Percentiles rank a stretch among this genome's conserved stretches.
Conservation (phyloP, 371 early-diverging fungal genomes). For the Funneliformis caledonium region DNA sequence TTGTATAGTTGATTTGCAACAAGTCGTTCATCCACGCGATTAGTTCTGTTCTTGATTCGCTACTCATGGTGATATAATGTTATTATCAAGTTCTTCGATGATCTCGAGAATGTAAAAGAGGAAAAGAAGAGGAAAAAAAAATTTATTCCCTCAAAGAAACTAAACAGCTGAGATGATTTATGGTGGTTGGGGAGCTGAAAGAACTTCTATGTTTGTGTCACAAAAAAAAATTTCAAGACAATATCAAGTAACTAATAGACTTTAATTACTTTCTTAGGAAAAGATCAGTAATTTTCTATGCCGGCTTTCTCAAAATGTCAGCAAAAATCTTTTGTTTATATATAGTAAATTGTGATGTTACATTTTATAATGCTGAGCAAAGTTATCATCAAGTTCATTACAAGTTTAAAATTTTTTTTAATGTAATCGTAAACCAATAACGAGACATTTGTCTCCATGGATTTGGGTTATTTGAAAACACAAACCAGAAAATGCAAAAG, state of each 20-base stretch:
- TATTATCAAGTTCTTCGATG: not conserved
- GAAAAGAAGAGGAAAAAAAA: not conserved
- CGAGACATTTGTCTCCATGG: too few species aligned
- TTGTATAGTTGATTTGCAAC: constrained; percentile 83
- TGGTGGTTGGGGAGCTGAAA: not conserved
- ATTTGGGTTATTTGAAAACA: too few species aligned
- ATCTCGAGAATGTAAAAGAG: not conserved
- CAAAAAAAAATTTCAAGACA: not conserved
- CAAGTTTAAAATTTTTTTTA: too few species aligned
- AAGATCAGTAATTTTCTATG: too few species aligned
- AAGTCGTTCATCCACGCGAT: constrained; percentile 93
- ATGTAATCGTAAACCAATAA: too few species aligned
- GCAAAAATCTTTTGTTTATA: too few species aligned
- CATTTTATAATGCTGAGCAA: too few species aligned
- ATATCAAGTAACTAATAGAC: not conserved
- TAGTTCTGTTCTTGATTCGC: constrained; percentile 85
- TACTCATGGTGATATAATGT: constrained; percentile 58
- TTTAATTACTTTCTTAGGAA: not conserved
- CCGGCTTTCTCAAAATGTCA: not conserved
- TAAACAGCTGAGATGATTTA: not conserved
- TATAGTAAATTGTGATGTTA: too few species aligned
- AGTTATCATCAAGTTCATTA: too few species aligned
- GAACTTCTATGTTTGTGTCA: not conserved
- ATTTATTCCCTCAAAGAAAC: not conserved
- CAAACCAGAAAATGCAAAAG: too few species aligned